Base-by-base conservation (phyloP, 192 early-diverging fungal species). In the Lobosporangium transversale region DNA sequence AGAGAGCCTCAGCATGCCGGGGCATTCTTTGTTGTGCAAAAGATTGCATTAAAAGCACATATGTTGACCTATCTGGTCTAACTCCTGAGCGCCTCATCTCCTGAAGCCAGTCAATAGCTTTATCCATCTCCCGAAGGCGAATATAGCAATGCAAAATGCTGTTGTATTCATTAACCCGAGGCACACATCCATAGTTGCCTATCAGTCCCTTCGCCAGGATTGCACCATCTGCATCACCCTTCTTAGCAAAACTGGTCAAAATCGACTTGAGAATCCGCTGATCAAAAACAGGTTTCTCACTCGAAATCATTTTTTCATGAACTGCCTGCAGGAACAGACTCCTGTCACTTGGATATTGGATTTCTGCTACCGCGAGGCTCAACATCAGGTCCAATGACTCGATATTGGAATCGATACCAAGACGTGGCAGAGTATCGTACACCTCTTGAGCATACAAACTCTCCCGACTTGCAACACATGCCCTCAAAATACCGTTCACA, bases 361-460 rank as follows among this genome's bases (percentile, higher is more conserved):
- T 59, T 3, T 67, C 58, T 0, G 64, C 35, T 14, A 76, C 73
- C 0, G 73, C 63, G 2, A 76, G 47, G n/a, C 53, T 61, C 29
- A 76, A 58, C 73, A 76, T 76, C 58, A 76, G 32, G n/a, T 67
- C 62, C 29, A 76, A 26, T 1, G 73, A 66, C 45, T 76, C 64
- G 12, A 57, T 21, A 26, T 54, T 36, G 20, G 64, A 24, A 23
- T 76, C 73, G n/a, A 67, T 43, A 33, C 32, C 29, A 32, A 66
- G 44, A 26, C 30, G 10, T 15, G 51, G 24, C 21, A 76, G 44
- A 2, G 64, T 53, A 37, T 76, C 65, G 48, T 76, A 76, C 0
- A 76, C 51, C 26, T 18, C 51, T 27, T 76, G 63, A 1, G 58
- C 73, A 43, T 67, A 67, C 3, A 43, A n/a, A 26, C 58, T 76